These are phyloP conservation scores for Rhododendron ovatum DNA, from an alignment of 148 eudicot genomes.

Conservation along the genomic window DNA sequence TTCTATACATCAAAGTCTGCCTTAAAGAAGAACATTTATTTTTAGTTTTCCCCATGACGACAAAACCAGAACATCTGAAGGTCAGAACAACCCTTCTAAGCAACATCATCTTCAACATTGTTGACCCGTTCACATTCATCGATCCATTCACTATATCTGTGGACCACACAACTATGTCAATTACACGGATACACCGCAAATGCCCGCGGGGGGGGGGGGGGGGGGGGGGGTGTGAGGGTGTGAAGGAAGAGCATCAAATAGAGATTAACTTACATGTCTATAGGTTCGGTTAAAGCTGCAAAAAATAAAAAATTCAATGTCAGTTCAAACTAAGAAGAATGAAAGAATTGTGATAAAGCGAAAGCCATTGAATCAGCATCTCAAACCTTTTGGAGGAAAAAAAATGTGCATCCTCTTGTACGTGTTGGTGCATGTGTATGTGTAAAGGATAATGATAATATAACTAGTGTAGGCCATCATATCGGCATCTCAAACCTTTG, in stretches of 20 bases:
- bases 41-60: not conserved
- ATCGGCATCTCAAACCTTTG: not conserved
- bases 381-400: not conserved
- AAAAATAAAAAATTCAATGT: slow-evolving; percentile 4
- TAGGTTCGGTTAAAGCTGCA: slow-evolving; percentile 87
- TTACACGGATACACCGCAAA: not conserved
- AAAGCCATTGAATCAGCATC: not conserved
- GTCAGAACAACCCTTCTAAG: not conserved
- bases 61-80: not conserved
- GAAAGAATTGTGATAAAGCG: not conserved
- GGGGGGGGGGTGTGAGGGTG: no score
- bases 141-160: slow-evolving; percentile 96
- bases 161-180: not conserved
- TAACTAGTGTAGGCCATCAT: not conserved
- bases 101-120: slow-evolving; percentile 63
- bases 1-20: not conserved
- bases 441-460: not conserved
- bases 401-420: slow-evolving; percentile 10
- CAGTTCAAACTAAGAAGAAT: not conserved
- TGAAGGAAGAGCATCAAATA: not conserved
- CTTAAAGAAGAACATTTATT: not conserved
- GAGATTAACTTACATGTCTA: slow-evolving; percentile 69
- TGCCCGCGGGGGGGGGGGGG: not conserved
- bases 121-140: slow-evolving; percentile 98
- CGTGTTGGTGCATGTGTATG: not conserved